Percentiles rank a stretch among this genome's conserved stretches.
These are phyloP conservation scores for Eleusine indica DNA, from an alignment of 176 grass and related monocot species.

Conservation along the genomic window DNA sequence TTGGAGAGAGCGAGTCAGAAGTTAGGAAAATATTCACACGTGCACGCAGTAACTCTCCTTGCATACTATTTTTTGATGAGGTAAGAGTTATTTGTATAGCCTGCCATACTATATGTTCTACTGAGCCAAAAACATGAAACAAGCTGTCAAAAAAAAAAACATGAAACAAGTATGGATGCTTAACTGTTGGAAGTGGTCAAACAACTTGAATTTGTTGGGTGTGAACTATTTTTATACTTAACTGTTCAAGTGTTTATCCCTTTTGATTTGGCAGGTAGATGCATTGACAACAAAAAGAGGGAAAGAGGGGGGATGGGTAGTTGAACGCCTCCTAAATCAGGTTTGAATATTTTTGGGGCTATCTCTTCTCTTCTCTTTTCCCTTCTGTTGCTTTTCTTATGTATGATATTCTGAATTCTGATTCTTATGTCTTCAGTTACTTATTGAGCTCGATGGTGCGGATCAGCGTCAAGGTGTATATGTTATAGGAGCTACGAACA, in stretches of 20 bases:
- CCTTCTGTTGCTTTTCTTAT: not conserved
- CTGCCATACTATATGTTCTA: not conserved
- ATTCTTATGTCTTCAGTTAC: conserved; percentile 55
- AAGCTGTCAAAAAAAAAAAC: no score
- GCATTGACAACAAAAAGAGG: conserved; percentile 91
- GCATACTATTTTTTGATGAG: conserved; percentile 97
- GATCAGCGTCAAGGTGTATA: conserved; percentile 76
- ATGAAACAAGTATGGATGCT: not conserved
- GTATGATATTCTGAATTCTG: conserved; percentile 1
- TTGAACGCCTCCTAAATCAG: conserved; percentile 81
- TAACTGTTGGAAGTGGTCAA: not conserved
- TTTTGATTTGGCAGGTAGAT: conserved; percentile 67
- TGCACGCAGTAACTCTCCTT: conserved; percentile 83
- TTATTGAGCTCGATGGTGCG: conserved; percentile 89
- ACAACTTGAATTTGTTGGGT: not conserved
- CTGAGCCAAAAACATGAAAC: not conserved
- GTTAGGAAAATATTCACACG: conserved; percentile 92
- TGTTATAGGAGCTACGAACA: conserved; percentile 96
- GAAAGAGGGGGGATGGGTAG: conserved; percentile 85
- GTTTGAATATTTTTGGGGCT: conserved; percentile 35
- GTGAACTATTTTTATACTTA: not conserved
- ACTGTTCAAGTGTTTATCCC: conserved; percentile 20
- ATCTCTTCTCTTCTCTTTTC: not conserved
- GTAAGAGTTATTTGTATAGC: conserved; percentile 32
- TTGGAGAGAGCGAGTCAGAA: conserved; percentile 94